Evolutionary conservation across 371 early-diverging fungal genomes (phyloP).

Genomic region (Mucor irregularis): DNA sequence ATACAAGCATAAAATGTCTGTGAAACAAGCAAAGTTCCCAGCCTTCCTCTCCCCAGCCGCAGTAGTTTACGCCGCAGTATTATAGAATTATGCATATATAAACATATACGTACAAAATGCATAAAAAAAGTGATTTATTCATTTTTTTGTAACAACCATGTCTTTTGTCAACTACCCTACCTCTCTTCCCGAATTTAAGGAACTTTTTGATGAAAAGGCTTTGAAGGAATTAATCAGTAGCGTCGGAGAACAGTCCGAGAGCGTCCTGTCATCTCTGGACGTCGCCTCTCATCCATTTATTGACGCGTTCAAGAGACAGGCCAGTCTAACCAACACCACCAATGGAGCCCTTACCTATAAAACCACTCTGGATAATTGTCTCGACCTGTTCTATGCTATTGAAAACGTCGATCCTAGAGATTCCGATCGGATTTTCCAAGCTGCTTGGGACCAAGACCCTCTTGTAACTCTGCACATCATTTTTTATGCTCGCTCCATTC

Average conservation of each 20-base stretch:
- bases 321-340: conserved; percentile 38
- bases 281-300: conserved; percentile 28
- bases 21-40: too few relatives aligned
- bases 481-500: conserved; percentile 55
- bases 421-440: not conserved
- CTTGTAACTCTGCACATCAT: conserved; percentile 52
- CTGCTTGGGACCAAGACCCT: conserved; percentile 47
- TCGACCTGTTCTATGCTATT: conserved; percentile 55
- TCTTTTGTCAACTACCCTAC: conserved; percentile 33
- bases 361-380: conserved; percentile 40
- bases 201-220: conserved; percentile 24
- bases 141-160: conserved; percentile 12
- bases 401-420: conserved; percentile 8
- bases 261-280: too few relatives aligned
- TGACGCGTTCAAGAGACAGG: conserved; percentile 30
- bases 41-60: too few relatives aligned
- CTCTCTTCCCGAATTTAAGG: conserved; percentile 33
- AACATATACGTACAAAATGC: too few relatives aligned
- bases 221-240: conserved; percentile 17
- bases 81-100: too few relatives aligned
- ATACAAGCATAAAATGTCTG: too few relatives aligned
- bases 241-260: too few relatives aligned
- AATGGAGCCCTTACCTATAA: conserved; percentile 51
- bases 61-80: too few relatives aligned
- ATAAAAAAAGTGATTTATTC: too few relatives aligned